A percentile compares a stretch with the other conserved stretches of the same genome.
phyloP scores from a whole-genome alignment of 2,329 filamentous ascomycete genomes.

The Aureobasidium musti region DNA sequence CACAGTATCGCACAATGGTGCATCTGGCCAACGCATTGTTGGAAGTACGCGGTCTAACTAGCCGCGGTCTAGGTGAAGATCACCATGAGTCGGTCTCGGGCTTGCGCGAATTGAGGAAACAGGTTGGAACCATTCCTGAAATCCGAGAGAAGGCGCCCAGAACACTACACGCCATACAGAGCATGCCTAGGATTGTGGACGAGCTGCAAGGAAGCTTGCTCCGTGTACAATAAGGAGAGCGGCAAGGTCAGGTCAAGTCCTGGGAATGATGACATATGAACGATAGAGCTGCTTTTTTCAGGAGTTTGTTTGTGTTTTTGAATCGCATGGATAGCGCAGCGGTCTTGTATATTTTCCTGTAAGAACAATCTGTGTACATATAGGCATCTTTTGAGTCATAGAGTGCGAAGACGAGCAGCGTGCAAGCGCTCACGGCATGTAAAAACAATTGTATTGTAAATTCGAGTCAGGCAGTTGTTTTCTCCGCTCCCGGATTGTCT shows the following conservation, averaged over 20 bases:
- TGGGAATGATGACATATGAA: background rate
- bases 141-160: slow-evolving; percentile 44
- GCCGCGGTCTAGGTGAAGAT: slow-evolving; percentile 38
- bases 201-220: slow-evolving; percentile 29
- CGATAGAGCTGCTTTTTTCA: slow-evolving; percentile 7
- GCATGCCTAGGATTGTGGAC: slow-evolving; percentile 46
- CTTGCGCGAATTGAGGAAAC: slow-evolving; percentile 36
- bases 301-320: slow-evolving; percentile 6
- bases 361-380: slow-evolving; percentile 23
- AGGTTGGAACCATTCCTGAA: slow-evolving; percentile 37
- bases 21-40: slow-evolving; percentile 45
- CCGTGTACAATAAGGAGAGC: background rate
- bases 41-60: slow-evolving; percentile 42
- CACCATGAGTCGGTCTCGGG: slow-evolving; percentile 33
- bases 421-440: background rate
- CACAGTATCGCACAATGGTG: slow-evolving; percentile 49
- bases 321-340: background rate
- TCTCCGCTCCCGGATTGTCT: background rate
- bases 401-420: background rate
- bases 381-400: slow-evolving; percentile 17
- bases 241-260: background rate
- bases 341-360: background rate
- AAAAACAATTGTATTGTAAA: slow-evolving; percentile 16
- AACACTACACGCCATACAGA: slow-evolving; percentile 48
- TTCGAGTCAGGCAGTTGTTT: background rate